phyloP scores from a whole-genome alignment of 2,329 filamentous ascomycete genomes.

The Exophiala xenobiotica region DNA sequence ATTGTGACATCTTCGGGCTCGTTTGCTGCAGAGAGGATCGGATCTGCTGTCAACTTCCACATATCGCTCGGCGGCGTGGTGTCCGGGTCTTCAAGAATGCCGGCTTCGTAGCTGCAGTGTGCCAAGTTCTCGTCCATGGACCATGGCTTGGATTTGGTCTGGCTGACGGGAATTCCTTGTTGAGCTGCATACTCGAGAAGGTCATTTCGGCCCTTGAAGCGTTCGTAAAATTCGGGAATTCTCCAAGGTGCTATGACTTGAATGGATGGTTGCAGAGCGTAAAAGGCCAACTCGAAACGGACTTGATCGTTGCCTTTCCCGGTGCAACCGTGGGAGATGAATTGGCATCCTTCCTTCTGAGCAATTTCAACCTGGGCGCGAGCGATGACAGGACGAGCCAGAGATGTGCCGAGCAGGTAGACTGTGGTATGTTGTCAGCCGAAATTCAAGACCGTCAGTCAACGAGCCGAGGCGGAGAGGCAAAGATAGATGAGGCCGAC shows the following conservation, averaged over 20 bases:
- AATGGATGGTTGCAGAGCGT: conserved; percentile 48
- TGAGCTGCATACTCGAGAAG: conserved; percentile 50
- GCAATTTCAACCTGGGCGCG: conserved; percentile 44
- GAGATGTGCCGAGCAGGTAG: conserved; percentile 32
- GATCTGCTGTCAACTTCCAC: conserved; percentile 66
- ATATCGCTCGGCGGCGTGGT: conserved; percentile 67
- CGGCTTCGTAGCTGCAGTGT: conserved; percentile 67
- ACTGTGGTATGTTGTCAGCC: neutral
- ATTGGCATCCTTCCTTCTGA: conserved; percentile 44
- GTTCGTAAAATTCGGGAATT: conserved; percentile 49
- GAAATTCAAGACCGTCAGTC: conserved; percentile 34
- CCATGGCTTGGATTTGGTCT: conserved; percentile 60
- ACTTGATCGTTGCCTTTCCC: conserved; percentile 44
- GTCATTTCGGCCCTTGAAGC: conserved; percentile 50
- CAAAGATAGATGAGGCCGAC: too few species aligned
- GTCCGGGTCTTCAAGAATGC: conserved; percentile 66
- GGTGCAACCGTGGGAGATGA: conserved; percentile 45
- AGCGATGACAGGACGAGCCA: conserved; percentile 48
- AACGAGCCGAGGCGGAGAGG: too few species aligned
- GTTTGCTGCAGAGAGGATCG: conserved; percentile 52
- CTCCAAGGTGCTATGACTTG: conserved; percentile 51
- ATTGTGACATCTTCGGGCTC: conserved; percentile 69
- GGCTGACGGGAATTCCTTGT: conserved; percentile 13
- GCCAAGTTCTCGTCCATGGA: conserved; percentile 67
- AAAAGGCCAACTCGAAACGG: conserved; percentile 52